These are phyloP conservation scores for Hygrophorus russula DNA, from an alignment of 768 basidiomycete genomes.

Conservation along the genomic window DNA sequence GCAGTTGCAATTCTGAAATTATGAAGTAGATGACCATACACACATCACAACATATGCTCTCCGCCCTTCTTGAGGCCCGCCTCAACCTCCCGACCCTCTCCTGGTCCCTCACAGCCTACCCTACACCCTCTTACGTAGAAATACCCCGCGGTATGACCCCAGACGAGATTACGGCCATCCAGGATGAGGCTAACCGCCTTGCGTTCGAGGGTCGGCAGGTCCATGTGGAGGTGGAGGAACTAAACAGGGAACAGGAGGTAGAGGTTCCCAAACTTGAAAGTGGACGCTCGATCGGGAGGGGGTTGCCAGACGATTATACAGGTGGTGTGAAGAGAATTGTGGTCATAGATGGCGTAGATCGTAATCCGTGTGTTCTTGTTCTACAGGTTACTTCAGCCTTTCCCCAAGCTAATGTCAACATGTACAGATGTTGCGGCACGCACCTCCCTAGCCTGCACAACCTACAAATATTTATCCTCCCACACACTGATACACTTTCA, in stretches of 20 bases:
- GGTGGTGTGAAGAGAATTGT: slow-evolving; percentile 72
- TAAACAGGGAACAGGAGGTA: slow-evolving; percentile 29
- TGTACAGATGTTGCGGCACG: slow-evolving; percentile 67
- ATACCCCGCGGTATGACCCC: slow-evolving; percentile 54
- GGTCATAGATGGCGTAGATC: slow-evolving; percentile 73
- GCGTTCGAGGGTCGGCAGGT: slow-evolving; percentile 62
- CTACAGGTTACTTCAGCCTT: not conserved
- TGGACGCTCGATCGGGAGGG: slow-evolving; percentile 44
- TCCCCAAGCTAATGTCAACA: slow-evolving; percentile 1
- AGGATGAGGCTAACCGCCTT: slow-evolving; percentile 51
- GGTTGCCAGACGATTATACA: slow-evolving; percentile 61
- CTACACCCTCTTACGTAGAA: slow-evolving; percentile 68
- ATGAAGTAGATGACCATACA: slow-evolving; percentile 70
- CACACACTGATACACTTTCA: slow-evolving; percentile 56
- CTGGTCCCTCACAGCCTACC: slow-evolving; percentile 67
- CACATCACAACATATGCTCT: slow-evolving; percentile 75
- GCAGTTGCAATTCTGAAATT: not conserved
- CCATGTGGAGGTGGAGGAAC: slow-evolving; percentile 65
- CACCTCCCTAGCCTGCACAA: slow-evolving; percentile 72
- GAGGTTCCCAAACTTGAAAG: slow-evolving; percentile 26
- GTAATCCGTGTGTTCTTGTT: slow-evolving; percentile 48
- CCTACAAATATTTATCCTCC: slow-evolving; percentile 60
- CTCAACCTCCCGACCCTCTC: slow-evolving; percentile 62
- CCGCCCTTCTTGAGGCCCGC: slow-evolving; percentile 60
- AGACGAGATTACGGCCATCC: slow-evolving; percentile 52